A percentile compares a stretch with the other conserved stretches of the same genome.
Evolutionary conservation across 495 filamentous ascomycete species (phyloP).

Genomic region (Lasiosphaeria hispida): DNA sequence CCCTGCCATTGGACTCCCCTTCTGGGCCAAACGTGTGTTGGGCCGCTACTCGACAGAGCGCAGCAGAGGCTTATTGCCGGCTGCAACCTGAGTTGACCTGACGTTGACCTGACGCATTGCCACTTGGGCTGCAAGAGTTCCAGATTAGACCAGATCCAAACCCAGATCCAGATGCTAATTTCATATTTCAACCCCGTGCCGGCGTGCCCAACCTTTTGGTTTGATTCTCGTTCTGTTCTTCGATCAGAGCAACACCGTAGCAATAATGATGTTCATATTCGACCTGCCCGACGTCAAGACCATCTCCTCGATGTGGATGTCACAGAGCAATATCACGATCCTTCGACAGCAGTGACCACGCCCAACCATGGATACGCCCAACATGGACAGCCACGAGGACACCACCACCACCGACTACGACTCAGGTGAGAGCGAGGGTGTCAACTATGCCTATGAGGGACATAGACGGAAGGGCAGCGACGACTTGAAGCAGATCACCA

Average conservation of each 20-base stretch:
- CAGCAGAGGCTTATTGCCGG: background rate
- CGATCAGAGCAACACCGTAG: conserved; percentile 1
- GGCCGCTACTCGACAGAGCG: conserved; percentile 6
- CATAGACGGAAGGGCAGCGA: conserved; percentile 4
- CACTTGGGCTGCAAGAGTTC: conserved; percentile 19
- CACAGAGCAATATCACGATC: background rate
- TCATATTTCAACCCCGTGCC: background rate
- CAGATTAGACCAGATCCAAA: too few relatives aligned
- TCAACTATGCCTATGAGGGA: conserved; percentile 26
- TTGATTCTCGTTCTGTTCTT: background rate
- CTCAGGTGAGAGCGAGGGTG: conserved; percentile 27
- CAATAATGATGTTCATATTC: conserved; percentile 4
- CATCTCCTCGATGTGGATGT: background rate
- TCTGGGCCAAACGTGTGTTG: conserved; percentile 8
- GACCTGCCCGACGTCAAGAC: background rate
- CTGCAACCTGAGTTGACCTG: conserved; percentile 12
- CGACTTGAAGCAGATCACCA: background rate
- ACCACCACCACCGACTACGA: conserved; percentile 31
- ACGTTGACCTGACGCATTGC: conserved; percentile 12
- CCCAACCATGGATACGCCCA: conserved; percentile 17
- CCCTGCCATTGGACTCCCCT: background rate
- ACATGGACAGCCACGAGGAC: conserved; percentile 19
- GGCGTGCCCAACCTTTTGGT: background rate
- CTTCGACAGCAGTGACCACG: conserved; percentile 1
- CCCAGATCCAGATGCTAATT: conserved; percentile 4